These are phyloP conservation scores for Hymenoscyphus linearis DNA, from an alignment of 2,329 filamentous ascomycete genomes.

Conservation along the genomic window DNA sequence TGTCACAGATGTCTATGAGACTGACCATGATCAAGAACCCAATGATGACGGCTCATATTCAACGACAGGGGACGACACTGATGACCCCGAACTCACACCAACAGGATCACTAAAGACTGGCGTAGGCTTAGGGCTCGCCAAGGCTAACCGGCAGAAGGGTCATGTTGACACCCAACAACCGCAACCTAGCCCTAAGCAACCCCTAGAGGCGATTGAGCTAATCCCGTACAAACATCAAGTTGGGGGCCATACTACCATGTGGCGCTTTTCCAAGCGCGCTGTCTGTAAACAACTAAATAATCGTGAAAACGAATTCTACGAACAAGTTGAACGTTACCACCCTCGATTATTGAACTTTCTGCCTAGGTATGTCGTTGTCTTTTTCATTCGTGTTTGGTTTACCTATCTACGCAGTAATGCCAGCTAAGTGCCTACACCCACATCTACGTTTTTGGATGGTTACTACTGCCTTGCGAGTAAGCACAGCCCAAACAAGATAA, in stretches of 20 bases:
- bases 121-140: not conserved
- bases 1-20: not conserved
- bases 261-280: slow-evolving; percentile 88
- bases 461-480: not conserved
- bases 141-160: not conserved
- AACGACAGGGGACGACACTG: slow-evolving; percentile 24
- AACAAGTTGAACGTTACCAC: slow-evolving; percentile 87
- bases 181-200: slow-evolving; percentile 36
- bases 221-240: slow-evolving; percentile 98
- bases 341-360: slow-evolving; percentile 86
- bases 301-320: slow-evolving; percentile 97
- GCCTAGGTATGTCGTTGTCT: slow-evolving; percentile 58
- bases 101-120: slow-evolving; percentile 27
- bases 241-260: slow-evolving; percentile 91
- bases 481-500: not conserved
- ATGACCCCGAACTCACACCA: slow-evolving; percentile 28
- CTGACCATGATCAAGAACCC: slow-evolving; percentile 16
- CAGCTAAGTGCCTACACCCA: not conserved
- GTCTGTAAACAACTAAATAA: slow-evolving; percentile 99
- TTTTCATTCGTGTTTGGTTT: not conserved
- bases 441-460: not conserved
- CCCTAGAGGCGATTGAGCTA: slow-evolving; percentile 86
- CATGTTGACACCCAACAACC: not conserved
- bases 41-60: slow-evolving; percentile 24
- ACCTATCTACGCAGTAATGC: not conserved